Conservation (phyloP, 768 basidiomycete species). For the Crepidotus variabilis region DNA sequence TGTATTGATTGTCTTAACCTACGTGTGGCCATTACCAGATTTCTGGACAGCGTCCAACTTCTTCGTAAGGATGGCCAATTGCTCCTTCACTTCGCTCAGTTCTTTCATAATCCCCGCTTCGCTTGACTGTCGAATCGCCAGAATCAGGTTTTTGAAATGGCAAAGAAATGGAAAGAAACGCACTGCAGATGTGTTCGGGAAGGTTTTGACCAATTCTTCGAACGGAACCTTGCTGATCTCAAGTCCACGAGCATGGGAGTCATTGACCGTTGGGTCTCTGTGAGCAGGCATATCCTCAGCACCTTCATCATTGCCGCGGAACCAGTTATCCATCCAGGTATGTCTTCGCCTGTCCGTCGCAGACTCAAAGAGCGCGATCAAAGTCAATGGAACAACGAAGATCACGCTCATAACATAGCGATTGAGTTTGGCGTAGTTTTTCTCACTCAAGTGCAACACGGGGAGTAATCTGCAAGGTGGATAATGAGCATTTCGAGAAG, state of each 20-base stretch:
- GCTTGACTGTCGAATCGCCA: slow-evolving; percentile 49
- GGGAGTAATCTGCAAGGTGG: slow-evolving; percentile 35
- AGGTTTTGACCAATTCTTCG: slow-evolving; percentile 60
- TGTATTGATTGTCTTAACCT: too few relatives aligned
- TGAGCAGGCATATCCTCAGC: slow-evolving; percentile 48
- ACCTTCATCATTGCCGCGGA: slow-evolving; percentile 55
- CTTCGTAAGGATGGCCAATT: slow-evolving; percentile 33
- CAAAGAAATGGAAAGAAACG: slow-evolving; percentile 22
- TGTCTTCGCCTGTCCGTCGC: slow-evolving; percentile 43
- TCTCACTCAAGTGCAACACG: slow-evolving; percentile 39
- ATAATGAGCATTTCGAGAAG: slow-evolving; percentile 2
- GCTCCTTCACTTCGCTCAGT: slow-evolving; percentile 50
- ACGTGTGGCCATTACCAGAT: too few relatives aligned
- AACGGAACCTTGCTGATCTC: slow-evolving; percentile 71
- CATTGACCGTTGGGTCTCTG: slow-evolving; percentile 60
- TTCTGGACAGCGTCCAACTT: slow-evolving; percentile 33
- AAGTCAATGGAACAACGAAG: slow-evolving; percentile 77
- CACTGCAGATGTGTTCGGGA: slow-evolving; percentile 74
- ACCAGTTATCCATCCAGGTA: slow-evolving; percentile 68
- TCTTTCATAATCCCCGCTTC: slow-evolving; percentile 67
- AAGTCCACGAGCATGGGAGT: slow-evolving; percentile 49
- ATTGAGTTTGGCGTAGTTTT: slow-evolving; percentile 70
- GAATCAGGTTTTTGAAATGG: slow-evolving; percentile 1
- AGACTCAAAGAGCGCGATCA: slow-evolving; percentile 78
- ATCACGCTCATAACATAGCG: slow-evolving; percentile 69